These are phyloP conservation scores for Penicillium taxi DNA, from an alignment of 495 filamentous ascomycete genomes.

Conservation along the genomic window DNA sequence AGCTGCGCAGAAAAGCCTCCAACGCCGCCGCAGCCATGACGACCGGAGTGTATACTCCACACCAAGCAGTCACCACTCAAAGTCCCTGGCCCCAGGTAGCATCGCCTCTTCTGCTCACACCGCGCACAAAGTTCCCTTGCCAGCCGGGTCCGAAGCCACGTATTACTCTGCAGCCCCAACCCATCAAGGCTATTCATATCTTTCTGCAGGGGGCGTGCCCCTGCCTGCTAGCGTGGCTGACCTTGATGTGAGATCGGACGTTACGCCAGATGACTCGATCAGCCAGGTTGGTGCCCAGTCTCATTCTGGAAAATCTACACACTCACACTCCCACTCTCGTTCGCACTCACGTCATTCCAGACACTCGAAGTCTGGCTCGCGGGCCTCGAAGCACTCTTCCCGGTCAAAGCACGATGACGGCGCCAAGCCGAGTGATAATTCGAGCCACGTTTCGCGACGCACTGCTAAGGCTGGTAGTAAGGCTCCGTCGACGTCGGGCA, in stretches of 20 bases:
- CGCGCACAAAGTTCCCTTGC: slow-evolving; percentile 27
- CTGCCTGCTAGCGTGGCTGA: slow-evolving; percentile 42
- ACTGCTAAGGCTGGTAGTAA: slow-evolving; percentile 32
- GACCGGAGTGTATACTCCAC: slow-evolving; percentile 14
- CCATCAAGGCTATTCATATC: slow-evolving; percentile 18
- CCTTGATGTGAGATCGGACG: slow-evolving; percentile 26
- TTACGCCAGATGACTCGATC: slow-evolving; percentile 34
- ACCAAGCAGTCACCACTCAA: slow-evolving; percentile 12
- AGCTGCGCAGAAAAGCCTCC: slow-evolving; percentile 25
- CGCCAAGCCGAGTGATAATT: slow-evolving; percentile 57
- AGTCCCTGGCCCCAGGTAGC: slow-evolving; percentile 11
- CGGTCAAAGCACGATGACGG: slow-evolving; percentile 31
- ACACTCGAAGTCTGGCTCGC: slow-evolving; percentile 27
- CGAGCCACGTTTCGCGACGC: slow-evolving; percentile 50
- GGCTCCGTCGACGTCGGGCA: slow-evolving; percentile 21
- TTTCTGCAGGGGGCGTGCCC: slow-evolving; percentile 33
- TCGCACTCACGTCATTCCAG: slow-evolving; percentile 25
- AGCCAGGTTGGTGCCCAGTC: slow-evolving; percentile 31
- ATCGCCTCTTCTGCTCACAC: slow-evolving; percentile 23
- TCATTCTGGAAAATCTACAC: slow-evolving; percentile 14
- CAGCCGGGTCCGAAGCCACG: slow-evolving; percentile 13
- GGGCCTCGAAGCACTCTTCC: slow-evolving; percentile 13
- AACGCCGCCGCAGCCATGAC: slow-evolving; percentile 15
- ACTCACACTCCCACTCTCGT: no score
- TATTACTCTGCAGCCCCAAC: slow-evolving; percentile 11